phyloP scores from a whole-genome alignment of 805 yeast genomes.

The Hanseniaspora mollemarum region DNA sequence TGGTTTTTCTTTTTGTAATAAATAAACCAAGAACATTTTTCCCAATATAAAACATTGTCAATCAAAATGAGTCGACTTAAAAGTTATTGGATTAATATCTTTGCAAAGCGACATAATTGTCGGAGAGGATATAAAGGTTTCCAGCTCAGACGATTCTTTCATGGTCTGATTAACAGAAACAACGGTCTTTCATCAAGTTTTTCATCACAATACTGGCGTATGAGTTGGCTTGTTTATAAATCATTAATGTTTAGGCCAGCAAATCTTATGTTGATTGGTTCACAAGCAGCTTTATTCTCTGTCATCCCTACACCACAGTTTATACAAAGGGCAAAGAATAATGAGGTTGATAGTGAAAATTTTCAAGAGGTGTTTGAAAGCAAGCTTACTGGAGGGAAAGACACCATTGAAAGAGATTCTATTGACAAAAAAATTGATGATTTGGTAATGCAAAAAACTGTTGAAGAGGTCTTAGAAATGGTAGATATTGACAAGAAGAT shows the following conservation, averaged over 20 bases:
- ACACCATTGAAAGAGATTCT: not conserved
- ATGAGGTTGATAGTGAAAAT: not conserved
- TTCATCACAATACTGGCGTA: slow-evolving; percentile 10
- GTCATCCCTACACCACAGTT: not conserved
- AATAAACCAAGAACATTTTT: too few species aligned
- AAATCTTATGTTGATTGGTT: not conserved
- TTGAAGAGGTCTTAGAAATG: not conserved
- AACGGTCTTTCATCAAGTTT: not conserved
- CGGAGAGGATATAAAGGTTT: not conserved
- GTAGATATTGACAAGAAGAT: not conserved
- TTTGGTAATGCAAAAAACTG: not conserved
- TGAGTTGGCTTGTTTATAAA: slow-evolving; percentile 12
- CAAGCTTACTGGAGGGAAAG: not conserved
- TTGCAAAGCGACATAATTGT: not conserved
- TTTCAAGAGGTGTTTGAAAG: not conserved
- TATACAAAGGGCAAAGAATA: not conserved
- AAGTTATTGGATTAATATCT: not conserved
- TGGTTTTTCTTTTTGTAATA: not conserved
- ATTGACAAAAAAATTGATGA: not conserved
- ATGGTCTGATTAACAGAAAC: not conserved
- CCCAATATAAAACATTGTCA: not conserved
- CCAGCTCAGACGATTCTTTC: slow-evolving; percentile 6
- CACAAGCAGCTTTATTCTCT: slow-evolving; percentile 4
- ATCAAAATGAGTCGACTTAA: not conserved
- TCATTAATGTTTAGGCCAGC: slow-evolving; percentile 11